A percentile compares a stretch with the other conserved stretches of the same genome.
phyloP scores from a whole-genome alignment of 306 rosid species.

The Sophora flavescens region DNA sequence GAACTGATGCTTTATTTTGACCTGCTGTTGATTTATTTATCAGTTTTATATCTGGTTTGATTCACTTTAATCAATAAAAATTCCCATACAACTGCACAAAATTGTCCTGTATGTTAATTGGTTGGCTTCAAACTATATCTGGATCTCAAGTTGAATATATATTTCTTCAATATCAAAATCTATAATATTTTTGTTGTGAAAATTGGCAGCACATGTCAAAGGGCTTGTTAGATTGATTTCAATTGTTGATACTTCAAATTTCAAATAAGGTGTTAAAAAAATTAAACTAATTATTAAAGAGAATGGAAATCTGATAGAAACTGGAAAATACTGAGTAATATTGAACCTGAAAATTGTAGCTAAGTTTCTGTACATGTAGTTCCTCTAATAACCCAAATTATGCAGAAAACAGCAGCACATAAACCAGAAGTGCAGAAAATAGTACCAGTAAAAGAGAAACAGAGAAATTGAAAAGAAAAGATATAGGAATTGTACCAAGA shows the following conservation, averaged over 20 bases:
- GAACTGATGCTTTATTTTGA: slow-evolving; percentile 28
- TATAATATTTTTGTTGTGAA: slow-evolving; percentile 9
- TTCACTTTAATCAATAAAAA: slow-evolving; percentile 29
- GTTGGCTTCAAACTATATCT: slow-evolving; percentile 13
- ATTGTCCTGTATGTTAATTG: slow-evolving; percentile 4
- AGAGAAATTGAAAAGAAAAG: too few relatives aligned
- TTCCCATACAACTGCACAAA: not conserved
- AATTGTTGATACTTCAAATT: slow-evolving; percentile 19
- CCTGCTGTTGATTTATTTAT: slow-evolving; percentile 31
- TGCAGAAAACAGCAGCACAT: too few relatives aligned
- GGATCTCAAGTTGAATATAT: slow-evolving; percentile 28
- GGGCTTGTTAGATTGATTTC: slow-evolving; percentile 31
- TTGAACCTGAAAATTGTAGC: too few relatives aligned
- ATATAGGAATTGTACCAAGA: too few relatives aligned
- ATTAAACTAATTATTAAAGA: not conserved
- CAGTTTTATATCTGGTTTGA: slow-evolving; percentile 16
- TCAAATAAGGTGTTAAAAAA: slow-evolving; percentile 1
- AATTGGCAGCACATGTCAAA: not conserved
- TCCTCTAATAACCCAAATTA: too few relatives aligned
- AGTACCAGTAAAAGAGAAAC: too few relatives aligned
- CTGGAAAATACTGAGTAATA: too few relatives aligned
- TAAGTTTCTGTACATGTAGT: too few relatives aligned
- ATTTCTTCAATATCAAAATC: slow-evolving; percentile 24
- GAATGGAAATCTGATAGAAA: not conserved
- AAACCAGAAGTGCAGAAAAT: too few relatives aligned